Conservation (phyloP, 148 eudicot species). For the Spergularia bocconei region DNA sequence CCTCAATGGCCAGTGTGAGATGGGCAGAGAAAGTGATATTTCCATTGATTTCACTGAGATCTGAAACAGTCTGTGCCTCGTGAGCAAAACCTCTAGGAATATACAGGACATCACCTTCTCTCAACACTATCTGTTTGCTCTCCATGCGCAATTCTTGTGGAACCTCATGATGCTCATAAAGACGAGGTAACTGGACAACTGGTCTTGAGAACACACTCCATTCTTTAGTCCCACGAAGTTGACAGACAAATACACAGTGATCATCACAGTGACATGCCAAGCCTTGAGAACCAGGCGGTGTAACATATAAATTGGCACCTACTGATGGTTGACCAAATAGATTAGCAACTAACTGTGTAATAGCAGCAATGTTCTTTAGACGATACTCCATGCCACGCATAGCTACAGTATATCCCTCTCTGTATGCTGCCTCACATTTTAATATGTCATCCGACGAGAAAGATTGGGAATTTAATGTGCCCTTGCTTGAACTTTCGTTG, state of each 20-base stretch:
- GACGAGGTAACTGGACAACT: constrained; percentile 54
- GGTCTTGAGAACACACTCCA: constrained; percentile 55
- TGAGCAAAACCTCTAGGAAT: constrained; percentile 91
- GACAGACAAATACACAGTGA: constrained; percentile 89
- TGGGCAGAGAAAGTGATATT: constrained; percentile 53
- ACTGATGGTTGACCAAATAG: constrained; percentile 87
- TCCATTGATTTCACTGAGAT: constrained; percentile 24
- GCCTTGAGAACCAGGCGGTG: constrained; percentile 86
- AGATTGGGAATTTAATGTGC: constrained; percentile 25
- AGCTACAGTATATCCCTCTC: constrained; percentile 69
- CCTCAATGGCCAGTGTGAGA: constrained; percentile 78
- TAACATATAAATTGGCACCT: constrained; percentile 78
- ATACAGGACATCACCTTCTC: constrained; percentile 82
- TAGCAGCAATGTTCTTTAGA: constrained; percentile 43
- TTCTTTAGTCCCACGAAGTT: constrained; percentile 61
- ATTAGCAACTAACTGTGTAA: constrained; percentile 53
- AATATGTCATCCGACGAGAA: constrained; percentile 47
- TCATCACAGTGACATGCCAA: constrained; percentile 85
- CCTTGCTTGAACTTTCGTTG: constrained; percentile 24
- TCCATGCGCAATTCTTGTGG: constrained; percentile 27
- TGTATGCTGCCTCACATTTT: constrained; percentile 66
- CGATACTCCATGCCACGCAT: constrained; percentile 86
- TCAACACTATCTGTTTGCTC: constrained; percentile 42
- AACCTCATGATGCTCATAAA: constrained; percentile 50
- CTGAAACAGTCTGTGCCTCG: constrained; percentile 57